Conservation (phyloP, 2,329 filamentous ascomycete species). For the Venturia effusa region DNA sequence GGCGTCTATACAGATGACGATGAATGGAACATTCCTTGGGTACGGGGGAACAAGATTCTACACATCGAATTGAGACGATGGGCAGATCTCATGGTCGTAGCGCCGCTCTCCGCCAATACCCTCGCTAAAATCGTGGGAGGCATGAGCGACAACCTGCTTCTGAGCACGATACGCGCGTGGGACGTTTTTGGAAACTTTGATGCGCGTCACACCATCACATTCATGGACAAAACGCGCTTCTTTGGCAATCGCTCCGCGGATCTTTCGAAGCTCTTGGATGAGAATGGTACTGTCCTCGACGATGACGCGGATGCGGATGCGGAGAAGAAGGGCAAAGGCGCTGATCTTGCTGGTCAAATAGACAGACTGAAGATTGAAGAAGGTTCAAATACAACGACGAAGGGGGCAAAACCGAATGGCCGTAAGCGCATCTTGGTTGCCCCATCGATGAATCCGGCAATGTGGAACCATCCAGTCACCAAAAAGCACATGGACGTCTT, state of each 20-base stretch:
- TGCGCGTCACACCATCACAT: slow-evolving; percentile 6
- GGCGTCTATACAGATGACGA: slow-evolving; percentile 73
- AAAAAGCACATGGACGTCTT: slow-evolving; percentile 58
- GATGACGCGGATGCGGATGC: slow-evolving; percentile 5
- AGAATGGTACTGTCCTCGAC: not conserved
- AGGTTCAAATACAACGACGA: not conserved
- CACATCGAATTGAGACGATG: slow-evolving; percentile 81
- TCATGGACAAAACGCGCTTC: not conserved
- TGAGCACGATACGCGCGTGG: slow-evolving; percentile 74
- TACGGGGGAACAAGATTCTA: slow-evolving; percentile 64
- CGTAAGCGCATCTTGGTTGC: slow-evolving; percentile 8
- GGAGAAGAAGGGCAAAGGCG: not conserved
- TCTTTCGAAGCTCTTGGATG: not conserved
- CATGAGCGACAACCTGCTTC: slow-evolving; percentile 64
- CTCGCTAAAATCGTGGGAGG: slow-evolving; percentile 76
- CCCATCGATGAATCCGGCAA: slow-evolving; percentile 72
- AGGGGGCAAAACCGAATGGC: not conserved
- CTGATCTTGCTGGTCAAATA: not conserved
- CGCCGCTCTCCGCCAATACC: slow-evolving; percentile 73
- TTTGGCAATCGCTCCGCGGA: not conserved
- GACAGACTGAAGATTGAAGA: not conserved
- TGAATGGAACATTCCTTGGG: slow-evolving; percentile 76
- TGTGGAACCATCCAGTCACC: slow-evolving; percentile 83
- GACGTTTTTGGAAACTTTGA: slow-evolving; percentile 59
- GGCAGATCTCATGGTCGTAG: slow-evolving; percentile 72